phyloP scores from a whole-genome alignment of 208 protist species.

The Leishmania tarentolae region DNA sequence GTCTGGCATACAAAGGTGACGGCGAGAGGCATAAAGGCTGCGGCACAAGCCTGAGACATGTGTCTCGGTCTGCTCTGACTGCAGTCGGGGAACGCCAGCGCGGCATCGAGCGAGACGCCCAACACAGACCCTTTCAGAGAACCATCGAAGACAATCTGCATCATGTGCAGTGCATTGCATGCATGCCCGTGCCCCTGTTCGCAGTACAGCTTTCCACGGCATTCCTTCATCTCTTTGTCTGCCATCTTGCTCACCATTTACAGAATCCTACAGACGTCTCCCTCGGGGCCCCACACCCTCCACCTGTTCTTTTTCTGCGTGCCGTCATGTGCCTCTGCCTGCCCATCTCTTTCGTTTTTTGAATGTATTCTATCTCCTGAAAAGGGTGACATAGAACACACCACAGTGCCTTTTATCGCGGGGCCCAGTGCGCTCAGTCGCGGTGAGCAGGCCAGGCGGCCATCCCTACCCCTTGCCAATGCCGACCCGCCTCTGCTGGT shows the following conservation, averaged over 20 bases:
- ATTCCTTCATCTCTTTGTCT: not conserved
- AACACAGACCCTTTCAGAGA: not conserved
- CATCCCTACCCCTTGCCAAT: not conserved
- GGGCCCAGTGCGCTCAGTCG: too few relatives aligned
- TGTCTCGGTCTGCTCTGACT: not conserved
- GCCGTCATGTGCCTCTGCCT: too few relatives aligned
- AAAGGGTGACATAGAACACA: too few relatives aligned
- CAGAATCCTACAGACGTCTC: not conserved
- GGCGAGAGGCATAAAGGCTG: not conserved
- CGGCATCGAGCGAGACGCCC: not conserved
- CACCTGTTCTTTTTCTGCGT: not conserved
- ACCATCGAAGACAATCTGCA: not conserved
- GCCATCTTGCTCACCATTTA: not conserved
- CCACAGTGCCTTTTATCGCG: not conserved
- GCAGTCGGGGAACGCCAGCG: not conserved
- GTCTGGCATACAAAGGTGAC: not conserved
- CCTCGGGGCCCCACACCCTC: not conserved
- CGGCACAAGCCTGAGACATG: not conserved
- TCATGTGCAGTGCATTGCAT: not conserved
- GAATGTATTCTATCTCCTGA: too few relatives aligned
- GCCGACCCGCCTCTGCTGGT: not conserved
- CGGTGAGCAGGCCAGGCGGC: not conserved
- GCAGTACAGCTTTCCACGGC: not conserved
- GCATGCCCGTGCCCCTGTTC: not conserved
- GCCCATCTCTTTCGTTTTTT: too few relatives aligned